Conservation (phyloP, 1,284 basidiomycete genomes). For the Ceratobasidium papillatum region DNA sequence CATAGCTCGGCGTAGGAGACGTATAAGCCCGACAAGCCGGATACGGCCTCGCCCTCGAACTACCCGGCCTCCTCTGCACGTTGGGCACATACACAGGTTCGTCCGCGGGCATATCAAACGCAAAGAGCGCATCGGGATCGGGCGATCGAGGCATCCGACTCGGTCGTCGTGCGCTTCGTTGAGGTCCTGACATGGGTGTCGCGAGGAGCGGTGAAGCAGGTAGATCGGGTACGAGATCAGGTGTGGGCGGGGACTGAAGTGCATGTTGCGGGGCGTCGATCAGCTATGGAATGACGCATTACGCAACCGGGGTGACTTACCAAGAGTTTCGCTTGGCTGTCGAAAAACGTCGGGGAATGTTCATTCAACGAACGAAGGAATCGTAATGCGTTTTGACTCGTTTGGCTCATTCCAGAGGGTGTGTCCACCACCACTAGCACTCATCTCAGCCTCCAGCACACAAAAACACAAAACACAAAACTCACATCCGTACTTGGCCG, state of each 20-base stretch:
- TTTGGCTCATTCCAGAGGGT: constrained; percentile 33
- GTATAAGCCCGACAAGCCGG: constrained; percentile 26
- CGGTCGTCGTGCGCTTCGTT: background rate
- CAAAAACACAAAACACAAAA: background rate
- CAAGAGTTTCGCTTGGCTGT: constrained; percentile 16
- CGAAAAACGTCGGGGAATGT: constrained; percentile 38
- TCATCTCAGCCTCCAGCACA: background rate
- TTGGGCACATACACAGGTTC: constrained; percentile 27
- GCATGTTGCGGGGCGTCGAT: too few relatives aligned
- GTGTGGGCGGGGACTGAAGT: constrained; percentile 22
- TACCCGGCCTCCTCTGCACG: background rate
- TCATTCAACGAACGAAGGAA: constrained; percentile 35
- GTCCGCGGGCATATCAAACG: constrained; percentile 32
- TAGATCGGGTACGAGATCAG: constrained; percentile 5
- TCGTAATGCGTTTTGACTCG: constrained; percentile 31
- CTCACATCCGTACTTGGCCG: constrained; percentile 37
- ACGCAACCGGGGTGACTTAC: background rate
- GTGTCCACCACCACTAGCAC: constrained; percentile 28
- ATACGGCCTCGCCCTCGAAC: constrained; percentile 23
- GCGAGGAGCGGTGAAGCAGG: constrained; percentile 23
- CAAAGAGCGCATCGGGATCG: constrained; percentile 33
- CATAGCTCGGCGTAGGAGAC: background rate
- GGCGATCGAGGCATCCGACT: constrained; percentile 5
- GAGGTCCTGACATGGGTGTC: constrained; percentile 19
- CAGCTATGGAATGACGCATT: background rate